Evolutionary conservation across 1,284 basidiomycete species (phyloP), one percentile per base, ranked within the genome.

Genomic region (Polyporus tsugae): DNA sequence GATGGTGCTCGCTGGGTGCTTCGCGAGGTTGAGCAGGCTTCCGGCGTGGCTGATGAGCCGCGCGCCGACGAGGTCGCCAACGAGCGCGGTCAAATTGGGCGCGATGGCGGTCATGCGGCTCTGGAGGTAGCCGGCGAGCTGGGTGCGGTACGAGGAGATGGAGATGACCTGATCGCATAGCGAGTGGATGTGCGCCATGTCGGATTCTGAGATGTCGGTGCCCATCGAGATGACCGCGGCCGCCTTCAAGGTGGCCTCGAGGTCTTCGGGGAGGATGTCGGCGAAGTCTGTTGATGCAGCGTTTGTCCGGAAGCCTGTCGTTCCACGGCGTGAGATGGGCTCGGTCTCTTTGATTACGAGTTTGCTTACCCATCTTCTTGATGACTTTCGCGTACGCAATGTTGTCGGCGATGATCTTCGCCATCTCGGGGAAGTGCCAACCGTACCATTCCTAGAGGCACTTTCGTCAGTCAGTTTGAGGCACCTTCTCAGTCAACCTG

Each of bases 381-480:
- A 98, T 89, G 68, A 94, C 91, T 82, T 96, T 97, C 69, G 98
- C 96, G 80, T 99, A 99, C 33, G 97, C 96, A 66, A 97, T 85
- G 83, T 98, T 99, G 86, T 99, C 97, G 73, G 92, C 90, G 75
- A 99, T 94, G 80, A 99, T 98, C 85, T 99, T 99, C 75, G 93
- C 95, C 93, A 99, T 95, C 83, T 99, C 97, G 11, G 97, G 97
- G 89, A 99, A 99, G 85, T 99, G 97, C 97, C 97, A 99, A 33
- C 97, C 97, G 78, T 99, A 99, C 97, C 97, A 99, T 88, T 99
- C 97, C 95, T 96, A 73, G 7, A 70, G 64, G 64, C 58, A 11
- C 42, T 1, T 69, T 65, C 58, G 68, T 62, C 57, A 66, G 5
- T 29, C 57, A 53, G 53, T n/a, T 49, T 73, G 35, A 64, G 67